Evolutionary conservation across 768 basidiomycete genomes (phyloP), one percentile per base, ranked within the genome.

Genomic region (Trametes cinnabarina): DNA sequence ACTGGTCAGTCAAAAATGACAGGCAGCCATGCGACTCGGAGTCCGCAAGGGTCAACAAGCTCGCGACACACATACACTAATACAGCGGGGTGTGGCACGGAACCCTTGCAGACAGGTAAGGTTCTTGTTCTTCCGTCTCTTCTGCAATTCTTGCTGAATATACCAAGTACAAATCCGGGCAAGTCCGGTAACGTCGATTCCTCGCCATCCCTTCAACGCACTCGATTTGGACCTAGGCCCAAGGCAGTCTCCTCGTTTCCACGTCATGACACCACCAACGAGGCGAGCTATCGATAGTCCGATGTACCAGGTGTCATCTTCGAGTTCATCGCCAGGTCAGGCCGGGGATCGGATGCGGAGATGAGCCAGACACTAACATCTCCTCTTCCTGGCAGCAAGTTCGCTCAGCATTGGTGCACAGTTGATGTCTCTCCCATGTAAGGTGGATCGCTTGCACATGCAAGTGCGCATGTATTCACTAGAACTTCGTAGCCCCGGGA

Each of bases 151-250:
- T 32, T 32, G 12, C 37, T 39, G 37, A 39, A 8, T 15, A 12
- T 28, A 15, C 23, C 15, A 19, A 55, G 54, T 55, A 11, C 54
- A 55, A 22, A 48, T 25, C 23, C 46, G 54, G 15, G 46, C 37
- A 19, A 34, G 32, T 1, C 54, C 44, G 1, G 19, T 55, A 15
- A 20, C 37, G 11, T 47, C 44, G 46, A 40, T n/a, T 8, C 46
- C 54, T 3, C 40, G 39, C 28, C 46, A 46, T 48, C 26, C 35
- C 8, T 37, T 14, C 10, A 55, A 55, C 25, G 54, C 54, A 9
- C 54, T 55, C 12, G 37, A 56, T 15, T 20, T 56, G 10, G 47
- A 42, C 17, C 39, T 56, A 4, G 55, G 55, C 9, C 28, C 37
- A 8, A 17, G 55, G 17, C n/a, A 28, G 25, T 56, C 55, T 12